phyloP scores from a whole-genome alignment of 805 yeast genomes.

The Candida ipomoeae region DNA sequence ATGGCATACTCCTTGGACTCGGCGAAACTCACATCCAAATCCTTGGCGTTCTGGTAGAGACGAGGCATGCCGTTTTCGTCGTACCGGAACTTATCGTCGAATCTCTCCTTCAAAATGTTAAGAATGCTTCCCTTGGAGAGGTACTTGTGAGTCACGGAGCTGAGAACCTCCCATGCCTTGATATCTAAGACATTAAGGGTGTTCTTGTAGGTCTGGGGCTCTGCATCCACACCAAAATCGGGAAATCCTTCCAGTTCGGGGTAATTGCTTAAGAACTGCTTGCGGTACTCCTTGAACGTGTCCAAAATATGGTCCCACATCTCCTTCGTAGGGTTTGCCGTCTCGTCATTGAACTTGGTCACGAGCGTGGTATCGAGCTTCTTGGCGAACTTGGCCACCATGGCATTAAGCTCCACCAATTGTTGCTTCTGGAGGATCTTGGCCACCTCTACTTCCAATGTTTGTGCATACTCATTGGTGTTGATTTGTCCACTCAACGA shows the following conservation, averaged over 20 bases:
- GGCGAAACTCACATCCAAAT: constrained; percentile 63
- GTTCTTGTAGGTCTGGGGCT: constrained; percentile 36
- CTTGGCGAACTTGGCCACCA: constrained; percentile 41
- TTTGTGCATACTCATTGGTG: constrained; percentile 18
- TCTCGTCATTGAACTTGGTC: constrained; percentile 45
- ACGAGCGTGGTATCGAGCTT: constrained; percentile 45
- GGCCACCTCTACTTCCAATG: constrained; percentile 12
- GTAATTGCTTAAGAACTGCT: constrained; percentile 10
- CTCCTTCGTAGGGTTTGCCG: constrained; percentile 45
- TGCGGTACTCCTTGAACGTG: constrained; percentile 51
- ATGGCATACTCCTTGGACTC: constrained; percentile 58
- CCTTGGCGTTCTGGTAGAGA: constrained; percentile 69
- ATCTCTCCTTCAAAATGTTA: constrained; percentile 65
- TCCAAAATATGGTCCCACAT: constrained; percentile 21
- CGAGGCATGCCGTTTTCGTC: constrained; percentile 80
- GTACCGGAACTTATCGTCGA: constrained; percentile 79
- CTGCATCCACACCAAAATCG: constrained; percentile 67
- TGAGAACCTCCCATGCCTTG: constrained; percentile 63
- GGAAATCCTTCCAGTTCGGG: constrained; percentile 22
- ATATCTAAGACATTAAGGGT: constrained; percentile 44
- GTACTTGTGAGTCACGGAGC: constrained; percentile 54
- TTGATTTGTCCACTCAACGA: constrained; percentile 28
- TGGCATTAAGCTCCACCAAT: constrained; percentile 28
- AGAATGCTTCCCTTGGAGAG: constrained; percentile 64
- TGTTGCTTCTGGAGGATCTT: constrained; percentile 36